Evolutionary conservation across 352 stramenopile genomes (phyloP).

Genomic region (Globisporangium mamillatum): DNA sequence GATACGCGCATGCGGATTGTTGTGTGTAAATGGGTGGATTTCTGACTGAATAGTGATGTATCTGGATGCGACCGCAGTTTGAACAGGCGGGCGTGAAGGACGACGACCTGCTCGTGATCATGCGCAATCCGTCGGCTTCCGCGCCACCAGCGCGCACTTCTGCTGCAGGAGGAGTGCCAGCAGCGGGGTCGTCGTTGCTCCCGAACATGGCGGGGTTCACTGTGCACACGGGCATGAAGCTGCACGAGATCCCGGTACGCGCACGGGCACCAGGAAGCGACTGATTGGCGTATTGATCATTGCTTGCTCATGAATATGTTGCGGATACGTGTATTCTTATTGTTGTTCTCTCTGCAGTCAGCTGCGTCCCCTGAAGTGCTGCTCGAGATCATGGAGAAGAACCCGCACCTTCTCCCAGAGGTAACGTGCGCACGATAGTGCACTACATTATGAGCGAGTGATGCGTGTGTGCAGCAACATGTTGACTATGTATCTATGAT

Average conservation of each 20-base stretch:
- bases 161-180: neutral
- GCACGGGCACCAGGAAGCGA: neutral
- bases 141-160: neutral
- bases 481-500: neutral
- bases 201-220: slow-evolving; percentile 22
- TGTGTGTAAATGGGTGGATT: neutral
- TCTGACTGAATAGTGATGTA: neutral
- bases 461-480: neutral
- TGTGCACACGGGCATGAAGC: slow-evolving; percentile 64
- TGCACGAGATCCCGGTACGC: slow-evolving; percentile 76
- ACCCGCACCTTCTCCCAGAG: slow-evolving; percentile 62
- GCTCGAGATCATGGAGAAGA: slow-evolving; percentile 84
- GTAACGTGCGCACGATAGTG: slow-evolving; percentile 21
- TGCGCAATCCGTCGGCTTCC: slow-evolving; percentile 31
- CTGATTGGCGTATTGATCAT: neutral
- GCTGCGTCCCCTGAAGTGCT: slow-evolving; percentile 71
- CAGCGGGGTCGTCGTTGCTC: slow-evolving; percentile 14
- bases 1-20: neutral
- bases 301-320: neutral
- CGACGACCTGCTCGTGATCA: slow-evolving; percentile 72
- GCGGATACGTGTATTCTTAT: neutral
- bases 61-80: slow-evolving; percentile 45
- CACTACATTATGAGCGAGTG: neutral
- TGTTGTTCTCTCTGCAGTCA: slow-evolving; percentile 17
- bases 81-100: slow-evolving; percentile 64